Evolutionary conservation across 805 yeast species (phyloP), one percentile per base, ranked within the genome.

Genomic region (Yarrowia porcina): DNA sequence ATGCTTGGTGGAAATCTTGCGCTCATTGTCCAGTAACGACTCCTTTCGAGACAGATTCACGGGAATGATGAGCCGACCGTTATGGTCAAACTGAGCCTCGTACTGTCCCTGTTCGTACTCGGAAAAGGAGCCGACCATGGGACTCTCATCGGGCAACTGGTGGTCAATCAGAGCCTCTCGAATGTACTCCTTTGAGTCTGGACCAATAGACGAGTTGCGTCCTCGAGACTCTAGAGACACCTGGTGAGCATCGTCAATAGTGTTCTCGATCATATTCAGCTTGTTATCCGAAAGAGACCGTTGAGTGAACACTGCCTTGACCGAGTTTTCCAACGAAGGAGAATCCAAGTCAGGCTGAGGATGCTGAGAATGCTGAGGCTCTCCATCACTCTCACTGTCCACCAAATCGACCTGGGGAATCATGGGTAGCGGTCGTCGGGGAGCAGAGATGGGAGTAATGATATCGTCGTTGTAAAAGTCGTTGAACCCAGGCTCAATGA

Each of bases 11-110:
- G 67, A 64, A 8, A 71, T 69, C 28, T 67, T 68, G 5, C 75
- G 63, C 65, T 73, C 73, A 11, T 68, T 67, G 17, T 73, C 76
- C 52, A 68, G 68, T 41, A 73, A 65, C 18, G 73, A 69, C 63
- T 73, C 76, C 49, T 73, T 71, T 11, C 76, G 70, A 1, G 70
- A 65, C 9, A 71, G 39, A 21, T 39, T 39, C 20, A 32, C 47
- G 30, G 47, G 47, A 21, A 56, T 56, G 20, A 41, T 39, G n/a
- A 56, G 61, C 4, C 61, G 36, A 15, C 61, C 61, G 12, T 39
- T 39, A 36, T 41, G 49, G 21, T 56, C 61, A 39, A 39, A 41
- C 61, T 56, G 39, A 4, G 61, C 49, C 49, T 39, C 49, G 38
- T 52, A 52, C 28, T 52, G 59, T 13, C 59, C 44, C 44, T 52